Percentiles rank a stretch among this genome's conserved stretches.
These are phyloP conservation scores for Lentinula sp. DNA, from an alignment of 768 basidiomycete species.

Conservation along the genomic window DNA sequence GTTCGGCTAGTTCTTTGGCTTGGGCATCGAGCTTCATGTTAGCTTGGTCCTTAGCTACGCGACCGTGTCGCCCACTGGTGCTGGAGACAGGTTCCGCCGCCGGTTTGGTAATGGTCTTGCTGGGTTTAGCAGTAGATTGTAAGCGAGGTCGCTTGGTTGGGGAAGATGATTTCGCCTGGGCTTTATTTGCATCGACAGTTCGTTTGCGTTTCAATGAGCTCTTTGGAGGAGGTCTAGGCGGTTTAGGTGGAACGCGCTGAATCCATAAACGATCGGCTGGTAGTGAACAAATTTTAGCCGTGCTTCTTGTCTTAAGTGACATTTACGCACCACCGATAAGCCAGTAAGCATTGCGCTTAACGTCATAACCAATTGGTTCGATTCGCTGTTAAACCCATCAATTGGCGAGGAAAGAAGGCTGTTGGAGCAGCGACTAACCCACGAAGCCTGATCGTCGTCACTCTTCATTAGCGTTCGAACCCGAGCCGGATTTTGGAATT, in stretches of 20 bases:
- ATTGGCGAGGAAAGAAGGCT: slow-evolving; percentile 4
- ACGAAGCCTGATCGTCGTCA: slow-evolving; percentile 71
- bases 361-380: slow-evolving; percentile 82
- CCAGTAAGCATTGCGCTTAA: slow-evolving; percentile 78
- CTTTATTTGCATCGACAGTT: slow-evolving; percentile 30
- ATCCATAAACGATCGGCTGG: slow-evolving; percentile 82
- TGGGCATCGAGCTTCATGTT: slow-evolving; percentile 65
- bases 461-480: slow-evolving; percentile 68
- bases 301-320: neutral
- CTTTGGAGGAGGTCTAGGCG: slow-evolving; percentile 21
- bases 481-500: slow-evolving; percentile 72
- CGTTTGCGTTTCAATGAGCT: slow-evolving; percentile 34
- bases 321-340: slow-evolving; percentile 62
- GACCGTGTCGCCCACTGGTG: slow-evolving; percentile 37
- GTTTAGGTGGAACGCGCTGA: slow-evolving; percentile 60
- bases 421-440: slow-evolving; percentile 46
- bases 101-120: slow-evolving; percentile 2
- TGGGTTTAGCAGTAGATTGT: slow-evolving; percentile 9
- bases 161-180: slow-evolving; percentile 13
- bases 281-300: slow-evolving; percentile 5
- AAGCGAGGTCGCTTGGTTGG: slow-evolving; percentile 6
- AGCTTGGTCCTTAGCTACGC: slow-evolving; percentile 67
- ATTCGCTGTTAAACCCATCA: slow-evolving; percentile 47
- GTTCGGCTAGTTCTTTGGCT: slow-evolving; percentile 60
- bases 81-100: slow-evolving; percentile 8